These are phyloP conservation scores for Paramecium caudatum DNA, from an alignment of 73 alveolate species.

Conservation along the genomic window DNA sequence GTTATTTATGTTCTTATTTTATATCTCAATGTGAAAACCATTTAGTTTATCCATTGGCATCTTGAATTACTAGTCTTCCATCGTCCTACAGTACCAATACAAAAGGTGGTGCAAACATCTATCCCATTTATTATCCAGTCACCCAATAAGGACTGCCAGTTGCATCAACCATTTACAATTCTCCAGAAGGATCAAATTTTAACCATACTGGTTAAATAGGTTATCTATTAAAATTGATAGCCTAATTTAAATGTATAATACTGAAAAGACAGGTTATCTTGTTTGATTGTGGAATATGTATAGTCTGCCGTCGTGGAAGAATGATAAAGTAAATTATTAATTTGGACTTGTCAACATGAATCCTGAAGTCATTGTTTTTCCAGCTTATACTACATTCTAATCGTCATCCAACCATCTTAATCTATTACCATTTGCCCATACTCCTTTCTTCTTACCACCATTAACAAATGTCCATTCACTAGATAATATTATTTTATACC, in stretches of 20 bases:
- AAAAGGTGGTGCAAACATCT: slow-evolving; percentile 52
- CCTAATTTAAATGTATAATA: neutral
- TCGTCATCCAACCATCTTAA: slow-evolving; percentile 67
- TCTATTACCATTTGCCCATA: slow-evolving; percentile 52
- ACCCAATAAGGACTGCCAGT: slow-evolving; percentile 56
- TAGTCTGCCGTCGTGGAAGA: slow-evolving; percentile 49
- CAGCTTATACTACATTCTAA: neutral
- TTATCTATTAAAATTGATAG: neutral
- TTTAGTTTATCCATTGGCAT: slow-evolving; percentile 47
- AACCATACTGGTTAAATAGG: slow-evolving; percentile 45
- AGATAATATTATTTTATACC: neutral
- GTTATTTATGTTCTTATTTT: neutral
- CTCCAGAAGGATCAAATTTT: slow-evolving; percentile 46
- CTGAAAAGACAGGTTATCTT: slow-evolving; percentile 55
- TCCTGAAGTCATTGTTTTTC: slow-evolving; percentile 57
- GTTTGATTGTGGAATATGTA: slow-evolving; percentile 33
- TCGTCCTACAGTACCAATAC: slow-evolving; percentile 24
- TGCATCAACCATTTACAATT: slow-evolving; percentile 53
- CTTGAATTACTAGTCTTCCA: slow-evolving; percentile 46
- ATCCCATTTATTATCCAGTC: slow-evolving; percentile 18
- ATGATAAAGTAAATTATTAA: neutral
- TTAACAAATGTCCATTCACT: slow-evolving; percentile 64
- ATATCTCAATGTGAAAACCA: slow-evolving; percentile 43
- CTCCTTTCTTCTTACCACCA: slow-evolving; percentile 53
- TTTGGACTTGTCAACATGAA: slow-evolving; percentile 30